Conservation (phyloP, 179 eudicot genomes). For the Beta lomatogona region DNA sequence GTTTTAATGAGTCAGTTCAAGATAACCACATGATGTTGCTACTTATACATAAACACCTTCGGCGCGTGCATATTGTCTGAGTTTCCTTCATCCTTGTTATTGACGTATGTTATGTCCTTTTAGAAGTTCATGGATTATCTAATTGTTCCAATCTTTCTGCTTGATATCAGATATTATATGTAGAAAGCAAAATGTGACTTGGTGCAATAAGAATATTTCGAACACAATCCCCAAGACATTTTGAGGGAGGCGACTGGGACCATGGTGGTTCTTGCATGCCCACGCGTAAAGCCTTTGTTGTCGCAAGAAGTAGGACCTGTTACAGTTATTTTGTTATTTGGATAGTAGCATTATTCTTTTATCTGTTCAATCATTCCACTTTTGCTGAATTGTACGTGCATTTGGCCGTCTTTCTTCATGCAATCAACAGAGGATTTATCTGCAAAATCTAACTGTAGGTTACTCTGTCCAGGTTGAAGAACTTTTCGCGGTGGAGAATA, state of each 20-base stretch:
- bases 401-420: no score
- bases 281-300: conserved; percentile 41
- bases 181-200: conserved; percentile 56
- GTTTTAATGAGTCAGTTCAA: neutral
- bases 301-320: no score
- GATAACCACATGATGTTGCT: no score
- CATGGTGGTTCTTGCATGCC: neutral
- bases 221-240: conserved; percentile 87
- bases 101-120: neutral
- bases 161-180: conserved; percentile 50
- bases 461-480: conserved; percentile 31
- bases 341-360: no score
- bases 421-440: no score
- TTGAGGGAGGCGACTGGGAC: conserved; percentile 78
- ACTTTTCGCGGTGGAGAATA: conserved; percentile 56
- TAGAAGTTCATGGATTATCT: conserved; percentile 1
- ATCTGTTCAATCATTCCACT: no score
- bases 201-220: conserved; percentile 59
- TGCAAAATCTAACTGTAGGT: no score
- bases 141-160: neutral
- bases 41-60: neutral
- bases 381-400: no score
- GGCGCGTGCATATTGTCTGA: neutral
- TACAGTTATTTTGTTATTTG: no score
- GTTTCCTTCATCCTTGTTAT: neutral